A percentile compares a stretch with the other conserved stretches of the same genome.
These are phyloP conservation scores for Strobilomyces dryophilus DNA, from an alignment of 768 basidiomycete genomes.

Conservation along the genomic window DNA sequence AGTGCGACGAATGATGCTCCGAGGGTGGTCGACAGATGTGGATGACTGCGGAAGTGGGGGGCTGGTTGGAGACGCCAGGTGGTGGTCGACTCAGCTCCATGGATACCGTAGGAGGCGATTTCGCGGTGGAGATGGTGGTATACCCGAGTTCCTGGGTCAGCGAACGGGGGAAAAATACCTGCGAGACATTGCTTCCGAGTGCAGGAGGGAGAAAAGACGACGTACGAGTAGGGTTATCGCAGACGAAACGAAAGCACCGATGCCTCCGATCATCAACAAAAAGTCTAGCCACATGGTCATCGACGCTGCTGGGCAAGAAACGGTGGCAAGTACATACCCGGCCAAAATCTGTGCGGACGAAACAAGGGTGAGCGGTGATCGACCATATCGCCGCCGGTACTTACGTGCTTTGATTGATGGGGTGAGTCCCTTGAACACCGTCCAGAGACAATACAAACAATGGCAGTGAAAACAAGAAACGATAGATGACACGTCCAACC, in stretches of 20 bases:
- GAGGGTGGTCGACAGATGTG: conserved; percentile 20
- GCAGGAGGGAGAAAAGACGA: conserved; percentile 1
- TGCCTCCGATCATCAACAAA: conserved; percentile 62
- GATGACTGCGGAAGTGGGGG: conserved; percentile 16
- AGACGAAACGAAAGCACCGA: conserved; percentile 77
- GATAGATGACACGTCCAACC: conserved; percentile 69
- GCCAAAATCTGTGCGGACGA: conserved; percentile 46
- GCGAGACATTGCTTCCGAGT: background rate
- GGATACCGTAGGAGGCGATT: conserved; percentile 24
- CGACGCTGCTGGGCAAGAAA: background rate
- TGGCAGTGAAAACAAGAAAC: conserved; percentile 70
- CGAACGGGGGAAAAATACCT: conserved; percentile 81
- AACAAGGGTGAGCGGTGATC: background rate
- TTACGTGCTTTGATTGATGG: conserved; percentile 53
- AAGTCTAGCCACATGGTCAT: conserved; percentile 44
- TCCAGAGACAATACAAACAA: conserved; percentile 65
- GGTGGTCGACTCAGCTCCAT: conserved; percentile 19
- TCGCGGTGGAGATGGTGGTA: conserved; percentile 33
- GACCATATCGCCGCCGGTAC: conserved; percentile 26
- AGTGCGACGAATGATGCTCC: conserved; percentile 16
- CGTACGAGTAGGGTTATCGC: conserved; percentile 74
- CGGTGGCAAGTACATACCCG: conserved; percentile 43
- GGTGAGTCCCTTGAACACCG: conserved; percentile 47
- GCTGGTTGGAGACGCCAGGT: conserved; percentile 2
- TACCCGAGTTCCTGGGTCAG: conserved; percentile 63